Evolutionary conservation across 2,329 filamentous ascomycete genomes (phyloP).

Genomic region (Huntiella bhutanensis): DNA sequence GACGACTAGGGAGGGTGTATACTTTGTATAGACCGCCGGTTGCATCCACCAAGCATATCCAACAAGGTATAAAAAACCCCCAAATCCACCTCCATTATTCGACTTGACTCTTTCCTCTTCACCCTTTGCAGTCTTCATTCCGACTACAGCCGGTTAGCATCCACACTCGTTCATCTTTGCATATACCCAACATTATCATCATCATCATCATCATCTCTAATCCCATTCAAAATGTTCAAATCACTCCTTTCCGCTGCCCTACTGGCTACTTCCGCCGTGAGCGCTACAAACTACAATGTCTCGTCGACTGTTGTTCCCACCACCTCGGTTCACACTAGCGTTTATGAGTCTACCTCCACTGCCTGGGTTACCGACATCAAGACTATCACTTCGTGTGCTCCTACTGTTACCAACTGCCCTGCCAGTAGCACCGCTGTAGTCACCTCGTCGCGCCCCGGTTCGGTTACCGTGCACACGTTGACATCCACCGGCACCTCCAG

Average conservation of each 20-base stretch:
- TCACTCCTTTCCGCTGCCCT: not conserved
- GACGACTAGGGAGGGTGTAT: no score
- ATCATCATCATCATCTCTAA: no score
- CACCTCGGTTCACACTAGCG: not conserved
- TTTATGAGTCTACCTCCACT: conserved; percentile 18
- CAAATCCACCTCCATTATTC: no score
- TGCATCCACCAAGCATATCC: no score
- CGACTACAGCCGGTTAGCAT: no score
- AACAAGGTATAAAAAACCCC: no score
- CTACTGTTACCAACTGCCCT: conserved; percentile 24
- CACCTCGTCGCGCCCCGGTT: conserved; percentile 22
- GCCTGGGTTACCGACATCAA: conserved; percentile 25
- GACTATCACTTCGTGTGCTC: conserved; percentile 37
- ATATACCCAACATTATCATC: no score
- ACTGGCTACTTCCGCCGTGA: not conserved
- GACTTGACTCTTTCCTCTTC: no score
- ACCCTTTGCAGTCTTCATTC: no score
- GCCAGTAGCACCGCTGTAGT: conserved; percentile 19
- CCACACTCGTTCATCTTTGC: no score
- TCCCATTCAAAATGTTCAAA: no score
- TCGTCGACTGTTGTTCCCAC: not conserved
- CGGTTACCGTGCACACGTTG: conserved; percentile 26
- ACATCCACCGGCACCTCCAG: not conserved
- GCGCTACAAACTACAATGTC: not conserved
- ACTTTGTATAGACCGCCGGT: no score